Evolutionary conservation across 1,139 yeast species (phyloP), one percentile per base, ranked within the genome.

Genomic region (Arxiozyma slooffiae): DNA sequence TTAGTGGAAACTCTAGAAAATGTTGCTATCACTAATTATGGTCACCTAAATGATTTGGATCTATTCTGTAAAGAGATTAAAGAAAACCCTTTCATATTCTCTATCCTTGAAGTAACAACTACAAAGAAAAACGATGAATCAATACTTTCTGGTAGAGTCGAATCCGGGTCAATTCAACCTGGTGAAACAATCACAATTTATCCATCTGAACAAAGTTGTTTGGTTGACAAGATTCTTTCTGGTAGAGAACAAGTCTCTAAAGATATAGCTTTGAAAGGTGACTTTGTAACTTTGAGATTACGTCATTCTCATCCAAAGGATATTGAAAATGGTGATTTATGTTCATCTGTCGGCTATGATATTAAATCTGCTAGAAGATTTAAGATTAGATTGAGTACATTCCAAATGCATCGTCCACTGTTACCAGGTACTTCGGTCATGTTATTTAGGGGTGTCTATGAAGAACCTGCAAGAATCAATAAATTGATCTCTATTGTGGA

Each of bases 401-500:
- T 90, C 66, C 82, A 85, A 53, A 70, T 86, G 69, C 73, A 75
- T 47, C 68, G 79, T 58, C 98, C 98, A 1, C 67, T 92, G 48
- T 71, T 92, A 42, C 81, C 83, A 6, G 97, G 98, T 4, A 78
- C 95, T 1, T 86, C 94, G 46, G 77, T 92, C 58, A 80, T 90
- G 42, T 67, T 89, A 49, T 90, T 90, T 69, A 77, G 95, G 57
- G 95, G 95, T 56, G 83, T 88, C 52, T 76, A 82, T 45, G 85
- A 85, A 52, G 79, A 80, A 41, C 89, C 95, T 3, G 92, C 90
- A 4, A 78, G 83, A 59, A 71, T 90, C 34, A 63, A 75, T 39
- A 78, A 78, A 57, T 76, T 90, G 46, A 59, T 81, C 6, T 74
- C 79, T 16, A 66, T 81, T 18, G 63, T 78, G 4, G 77, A 76